Conservation (phyloP, 192 early-diverging fungal species). For the Paraglomus brasilianum region DNA sequence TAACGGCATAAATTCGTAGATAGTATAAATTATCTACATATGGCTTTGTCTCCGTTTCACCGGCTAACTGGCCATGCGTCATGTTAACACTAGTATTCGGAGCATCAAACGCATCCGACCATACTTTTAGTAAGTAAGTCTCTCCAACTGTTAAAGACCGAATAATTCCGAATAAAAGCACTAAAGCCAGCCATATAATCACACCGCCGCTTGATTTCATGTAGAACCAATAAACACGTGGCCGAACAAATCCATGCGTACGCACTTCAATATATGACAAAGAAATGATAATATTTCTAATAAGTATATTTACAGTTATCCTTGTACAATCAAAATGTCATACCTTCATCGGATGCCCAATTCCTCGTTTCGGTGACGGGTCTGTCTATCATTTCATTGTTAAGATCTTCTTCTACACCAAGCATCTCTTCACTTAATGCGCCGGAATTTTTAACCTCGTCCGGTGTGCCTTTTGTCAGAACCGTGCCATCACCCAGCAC, state of each 20-base stretch:
- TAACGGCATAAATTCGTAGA: slow-evolving; percentile 57
- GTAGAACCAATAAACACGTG: slow-evolving; percentile 76
- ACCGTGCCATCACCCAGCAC: slow-evolving; percentile 51
- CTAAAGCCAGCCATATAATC: slow-evolving; percentile 60
- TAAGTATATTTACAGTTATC: background rate
- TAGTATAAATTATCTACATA: slow-evolving; percentile 38
- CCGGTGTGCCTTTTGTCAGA: slow-evolving; percentile 36
- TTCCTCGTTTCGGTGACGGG: slow-evolving; percentile 38
- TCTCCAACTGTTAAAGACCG: slow-evolving; percentile 56
- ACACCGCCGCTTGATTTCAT: slow-evolving; percentile 60
- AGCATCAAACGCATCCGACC: slow-evolving; percentile 37
- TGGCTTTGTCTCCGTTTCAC: background rate
- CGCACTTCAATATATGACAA: slow-evolving; percentile 34
- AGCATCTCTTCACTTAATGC: slow-evolving; percentile 36
- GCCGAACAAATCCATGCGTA: slow-evolving; percentile 77
- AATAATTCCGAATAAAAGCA: slow-evolving; percentile 39
- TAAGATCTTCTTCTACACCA: background rate
- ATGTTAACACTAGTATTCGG: slow-evolving; percentile 1
- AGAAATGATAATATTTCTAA: background rate
- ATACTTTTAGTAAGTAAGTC: slow-evolving; percentile 65
- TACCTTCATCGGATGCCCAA: slow-evolving; percentile 42
- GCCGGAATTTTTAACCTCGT: slow-evolving; percentile 39
- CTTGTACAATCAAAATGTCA: slow-evolving; percentile 23
- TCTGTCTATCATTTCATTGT: slow-evolving; percentile 10
- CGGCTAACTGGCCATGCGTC: background rate